These are phyloP conservation scores for Trichophaea hybrida DNA, from an alignment of 2,329 filamentous ascomycete species.

Conservation along the genomic window DNA sequence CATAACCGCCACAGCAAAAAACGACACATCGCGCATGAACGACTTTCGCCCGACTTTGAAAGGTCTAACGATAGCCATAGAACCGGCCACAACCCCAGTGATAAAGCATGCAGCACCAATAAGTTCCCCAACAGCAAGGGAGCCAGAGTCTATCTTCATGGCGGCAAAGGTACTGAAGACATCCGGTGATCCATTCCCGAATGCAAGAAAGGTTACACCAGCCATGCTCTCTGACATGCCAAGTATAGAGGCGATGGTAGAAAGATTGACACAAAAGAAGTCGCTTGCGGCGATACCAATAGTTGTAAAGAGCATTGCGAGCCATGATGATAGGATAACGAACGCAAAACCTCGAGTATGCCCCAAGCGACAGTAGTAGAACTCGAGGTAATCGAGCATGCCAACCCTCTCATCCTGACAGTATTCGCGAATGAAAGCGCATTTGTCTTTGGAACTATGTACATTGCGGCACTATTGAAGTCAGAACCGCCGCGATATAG, in stretches of 20 bases:
- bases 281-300: constrained; percentile 96
- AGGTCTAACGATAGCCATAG: constrained; percentile 91
- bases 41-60: constrained; percentile 82
- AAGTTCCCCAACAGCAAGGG: constrained; percentile 85
- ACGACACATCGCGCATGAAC: constrained; percentile 80
- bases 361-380: constrained; percentile 75
- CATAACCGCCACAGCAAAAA: constrained; percentile 73
- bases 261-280: constrained; percentile 94
- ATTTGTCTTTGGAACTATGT: constrained; percentile 63
- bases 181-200: constrained; percentile 95
- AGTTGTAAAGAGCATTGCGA: constrained; percentile 80
- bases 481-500: neutral
- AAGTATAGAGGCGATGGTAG: constrained; percentile 75
- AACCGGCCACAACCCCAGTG: constrained; percentile 86
- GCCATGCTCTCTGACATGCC: constrained; percentile 93
- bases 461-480: constrained; percentile 56
- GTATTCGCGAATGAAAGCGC: constrained; percentile 67
- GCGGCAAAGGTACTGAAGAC: constrained; percentile 98
- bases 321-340: constrained; percentile 61
- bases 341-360: constrained; percentile 65
- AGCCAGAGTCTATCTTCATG: constrained; percentile 94
- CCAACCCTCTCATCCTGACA: constrained; percentile 84
- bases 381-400: constrained; percentile 68
- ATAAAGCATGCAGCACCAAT: constrained; percentile 94
- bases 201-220: constrained; percentile 88